Conservation (phyloP, 768 basidiomycete genomes). For the Udeniomyces megalosporus region DNA sequence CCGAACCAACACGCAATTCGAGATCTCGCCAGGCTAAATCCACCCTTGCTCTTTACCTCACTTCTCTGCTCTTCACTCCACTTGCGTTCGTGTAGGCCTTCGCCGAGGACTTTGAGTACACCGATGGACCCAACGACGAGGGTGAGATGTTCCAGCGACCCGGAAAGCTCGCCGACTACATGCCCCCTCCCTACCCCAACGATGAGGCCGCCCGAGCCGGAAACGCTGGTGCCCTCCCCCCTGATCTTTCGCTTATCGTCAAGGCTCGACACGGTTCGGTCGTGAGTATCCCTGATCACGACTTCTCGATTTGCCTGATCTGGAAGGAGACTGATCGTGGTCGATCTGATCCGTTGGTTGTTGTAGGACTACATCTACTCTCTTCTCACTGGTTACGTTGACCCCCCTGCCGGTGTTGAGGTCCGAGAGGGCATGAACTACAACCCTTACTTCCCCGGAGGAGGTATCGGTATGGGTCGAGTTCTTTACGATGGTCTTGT, state of each 20-base stretch:
- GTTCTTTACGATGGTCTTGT: constrained; percentile 89
- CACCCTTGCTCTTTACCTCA: background rate
- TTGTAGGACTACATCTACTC: constrained; percentile 87
- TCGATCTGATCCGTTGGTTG: no score
- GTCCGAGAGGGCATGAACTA: constrained; percentile 46
- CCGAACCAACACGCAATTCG: no score
- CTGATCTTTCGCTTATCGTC: constrained; percentile 89
- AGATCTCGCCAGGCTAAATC: no score
- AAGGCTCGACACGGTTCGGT: constrained; percentile 96
- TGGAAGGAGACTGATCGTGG: no score
- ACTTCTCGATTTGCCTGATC: no score
- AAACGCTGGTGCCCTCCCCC: constrained; percentile 89
- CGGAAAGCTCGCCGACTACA: constrained; percentile 93
- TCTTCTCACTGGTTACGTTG: constrained; percentile 89
- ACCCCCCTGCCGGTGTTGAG: constrained; percentile 78
- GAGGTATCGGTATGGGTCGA: constrained; percentile 96
- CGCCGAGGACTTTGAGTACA: constrained; percentile 95
- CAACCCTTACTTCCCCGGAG: constrained; percentile 66
- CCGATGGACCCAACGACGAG: constrained; percentile 80
- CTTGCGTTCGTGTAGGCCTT: constrained; percentile 32
- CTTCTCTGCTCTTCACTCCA: background rate
- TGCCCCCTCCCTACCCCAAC: constrained; percentile 89
- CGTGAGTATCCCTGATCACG: constrained; percentile 39
- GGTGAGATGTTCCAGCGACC: constrained; percentile 99
- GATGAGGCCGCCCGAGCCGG: constrained; percentile 90